phyloP scores from a whole-genome alignment of 1,284 basidiomycete species.

The Tranzscheliella williamsii region DNA sequence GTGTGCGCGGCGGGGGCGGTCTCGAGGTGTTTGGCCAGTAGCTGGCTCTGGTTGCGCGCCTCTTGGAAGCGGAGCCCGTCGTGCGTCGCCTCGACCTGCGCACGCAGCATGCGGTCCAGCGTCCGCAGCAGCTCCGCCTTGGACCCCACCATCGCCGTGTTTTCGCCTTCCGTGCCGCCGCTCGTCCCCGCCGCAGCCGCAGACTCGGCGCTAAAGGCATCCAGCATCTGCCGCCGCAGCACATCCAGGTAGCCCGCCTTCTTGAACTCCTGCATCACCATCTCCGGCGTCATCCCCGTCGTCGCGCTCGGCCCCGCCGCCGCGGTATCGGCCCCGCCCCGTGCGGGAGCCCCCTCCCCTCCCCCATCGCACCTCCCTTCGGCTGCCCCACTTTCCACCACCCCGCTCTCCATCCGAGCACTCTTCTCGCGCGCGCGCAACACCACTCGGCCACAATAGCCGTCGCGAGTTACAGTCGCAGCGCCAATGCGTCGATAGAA shows the following conservation, averaged over 20 bases:
- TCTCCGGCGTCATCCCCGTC: constrained; percentile 21
- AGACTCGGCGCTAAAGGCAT: constrained; percentile 18
- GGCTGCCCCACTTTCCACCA: too few species aligned
- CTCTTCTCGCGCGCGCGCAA: too few species aligned
- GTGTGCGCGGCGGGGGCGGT: neutral
- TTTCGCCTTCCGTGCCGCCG: too few species aligned
- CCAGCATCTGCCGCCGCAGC: constrained; percentile 18
- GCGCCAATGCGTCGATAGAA: too few species aligned
- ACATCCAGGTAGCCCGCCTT: constrained; percentile 21
- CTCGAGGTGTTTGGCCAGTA: constrained; percentile 17
- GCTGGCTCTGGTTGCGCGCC: constrained; percentile 8
- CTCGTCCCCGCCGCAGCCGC: too few species aligned
- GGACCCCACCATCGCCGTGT: too few species aligned
- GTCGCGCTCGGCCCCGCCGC: neutral
- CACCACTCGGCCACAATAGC: too few species aligned
- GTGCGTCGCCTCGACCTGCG: constrained; percentile 13
- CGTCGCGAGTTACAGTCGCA: too few species aligned
- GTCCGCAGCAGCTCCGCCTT: constrained; percentile 3
- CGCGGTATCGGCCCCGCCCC: too few species aligned
- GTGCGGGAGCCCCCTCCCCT: too few species aligned
- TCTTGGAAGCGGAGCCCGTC: constrained; percentile 9
- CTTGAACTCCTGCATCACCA: constrained; percentile 24
- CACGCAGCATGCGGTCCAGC: constrained; percentile 3
- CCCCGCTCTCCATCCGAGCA: too few species aligned
- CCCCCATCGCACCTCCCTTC: too few species aligned